A percentile compares a stretch with the other conserved stretches of the same genome.
These are phyloP conservation scores for Margaritispora aquatica DNA, from an alignment of 495 filamentous ascomycete genomes.

Conservation along the genomic window DNA sequence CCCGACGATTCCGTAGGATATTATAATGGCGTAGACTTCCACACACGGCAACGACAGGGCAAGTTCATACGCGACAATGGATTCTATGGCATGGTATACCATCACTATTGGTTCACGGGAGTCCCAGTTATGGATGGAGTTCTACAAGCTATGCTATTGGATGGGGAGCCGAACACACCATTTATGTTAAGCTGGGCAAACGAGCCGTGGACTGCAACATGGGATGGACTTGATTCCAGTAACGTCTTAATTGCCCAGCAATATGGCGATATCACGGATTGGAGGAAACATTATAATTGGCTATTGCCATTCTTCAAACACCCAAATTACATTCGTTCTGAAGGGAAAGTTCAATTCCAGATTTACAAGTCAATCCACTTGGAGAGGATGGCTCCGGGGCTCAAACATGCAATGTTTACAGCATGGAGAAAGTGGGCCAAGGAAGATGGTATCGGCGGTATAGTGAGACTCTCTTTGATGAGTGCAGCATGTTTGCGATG, in stretches of 20 bases:
- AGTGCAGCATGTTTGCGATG: too few relatives aligned
- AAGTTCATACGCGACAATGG: neutral
- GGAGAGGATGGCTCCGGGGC: neutral
- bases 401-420: neutral
- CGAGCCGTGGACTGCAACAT: neutral
- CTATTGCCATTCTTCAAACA: neutral
- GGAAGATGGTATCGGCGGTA: neutral
- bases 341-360: neutral
- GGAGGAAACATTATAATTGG: conserved; percentile 1
- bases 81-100: neutral
- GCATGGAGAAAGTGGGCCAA: neutral
- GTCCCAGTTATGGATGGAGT: neutral
- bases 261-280: neutral
- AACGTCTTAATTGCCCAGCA: neutral
- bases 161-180: neutral
- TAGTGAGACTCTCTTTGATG: too few relatives aligned
- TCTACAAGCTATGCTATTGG: neutral
- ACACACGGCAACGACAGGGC: neutral
- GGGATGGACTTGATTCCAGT: neutral
- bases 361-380: neutral
- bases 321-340: neutral
- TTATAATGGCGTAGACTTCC: neutral
- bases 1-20: neutral
- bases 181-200: neutral
- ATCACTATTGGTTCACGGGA: neutral